Base-by-base conservation (phyloP, 2,329 filamentous ascomycete species). In the Hansfordia pulvinata region DNA sequence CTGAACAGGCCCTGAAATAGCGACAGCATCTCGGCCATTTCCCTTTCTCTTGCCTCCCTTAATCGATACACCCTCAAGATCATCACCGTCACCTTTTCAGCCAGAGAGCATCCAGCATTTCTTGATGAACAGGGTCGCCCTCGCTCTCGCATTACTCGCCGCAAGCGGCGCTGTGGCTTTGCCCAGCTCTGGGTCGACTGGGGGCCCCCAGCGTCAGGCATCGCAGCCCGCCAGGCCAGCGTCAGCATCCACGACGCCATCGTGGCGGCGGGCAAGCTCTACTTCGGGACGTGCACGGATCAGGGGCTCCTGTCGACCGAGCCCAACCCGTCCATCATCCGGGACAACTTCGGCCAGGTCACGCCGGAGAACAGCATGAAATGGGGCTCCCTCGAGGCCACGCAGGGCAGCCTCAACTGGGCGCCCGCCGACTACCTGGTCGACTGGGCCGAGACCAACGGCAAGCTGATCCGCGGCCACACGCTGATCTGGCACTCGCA, bases 331-430 rank as follows among this genome's bases (percentile, higher is more conserved):
- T 57, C 58, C 31, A 60, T 76, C 40, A 68, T 79, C 46, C 60
- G 62, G 34, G 53, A 57, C 28, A 55, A 76, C 47, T 79, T 78
- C 34, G 72, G 73, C 12, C 64, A 71, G 44, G 55, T 80, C 13
- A 77, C 74, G 0, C 63, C 67, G 2, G 76, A 80, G 56, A 79
- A 81, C 58, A 69, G 60, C 43, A 75, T 77, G 65, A 79, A 80
- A 52, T 80, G 73, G 73, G 69, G 76, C 37, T 52, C 62, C 18
- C 45, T 41, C 31, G 45, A 50, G 38, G 25, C 40, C 15, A 41
- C 35, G 16, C 53, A 56, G 32, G 61, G 60, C 32, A 42, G 37
- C 2, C 80, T 72, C 59, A 69, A 53, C 35, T 75, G 72, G 38
- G 44, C 39, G 10, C 50, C 49, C n/a, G 61, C 68, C 9, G 74